A percentile compares a stretch with the other conserved stretches of the same genome.
Evolutionary conservation across 345 rosid species (phyloP).

Genomic region (Gossypium stocksii): DNA sequence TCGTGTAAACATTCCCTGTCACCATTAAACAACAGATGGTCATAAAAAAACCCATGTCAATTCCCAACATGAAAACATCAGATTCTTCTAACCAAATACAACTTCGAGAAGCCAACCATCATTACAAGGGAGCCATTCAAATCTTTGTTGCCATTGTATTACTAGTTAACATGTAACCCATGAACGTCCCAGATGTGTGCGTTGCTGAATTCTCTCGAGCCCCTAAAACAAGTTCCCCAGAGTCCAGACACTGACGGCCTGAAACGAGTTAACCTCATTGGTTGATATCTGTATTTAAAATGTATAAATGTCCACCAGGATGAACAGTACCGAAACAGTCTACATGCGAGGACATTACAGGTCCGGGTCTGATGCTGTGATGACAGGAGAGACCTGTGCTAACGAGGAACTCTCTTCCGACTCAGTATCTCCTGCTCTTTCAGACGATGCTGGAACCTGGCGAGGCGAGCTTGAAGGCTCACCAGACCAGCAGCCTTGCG

Average conservation of each 20-base stretch:
- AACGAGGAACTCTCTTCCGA: conserved; percentile 78
- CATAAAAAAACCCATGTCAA: conserved; percentile 9
- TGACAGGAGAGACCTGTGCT: conserved; percentile 9
- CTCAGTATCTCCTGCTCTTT: conserved; percentile 91
- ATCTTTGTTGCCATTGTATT: neutral
- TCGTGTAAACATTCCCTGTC: neutral
- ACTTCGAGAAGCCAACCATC: conserved; percentile 1
- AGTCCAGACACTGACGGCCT: conserved; percentile 16
- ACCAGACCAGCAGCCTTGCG: conserved; percentile 94
- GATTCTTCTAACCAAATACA: conserved; percentile 1
- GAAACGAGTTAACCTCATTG: neutral
- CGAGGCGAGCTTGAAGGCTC: conserved; percentile 92
- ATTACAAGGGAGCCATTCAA: neutral
- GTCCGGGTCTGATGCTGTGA: neutral
- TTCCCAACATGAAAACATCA: conserved; percentile 10
- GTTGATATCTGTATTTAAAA: neutral
- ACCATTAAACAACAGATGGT: conserved; percentile 3
- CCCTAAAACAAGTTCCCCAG: neutral
- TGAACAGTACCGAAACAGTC: neutral
- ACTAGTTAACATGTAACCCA: neutral
- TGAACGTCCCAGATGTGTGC: neutral
- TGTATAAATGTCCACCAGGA: neutral
- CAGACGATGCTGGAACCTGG: conserved; percentile 92
- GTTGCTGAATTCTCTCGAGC: neutral
- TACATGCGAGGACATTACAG: neutral